phyloP scores from a whole-genome alignment of 2,329 filamentous ascomycete species.

The Colletotrichum sp. region DNA sequence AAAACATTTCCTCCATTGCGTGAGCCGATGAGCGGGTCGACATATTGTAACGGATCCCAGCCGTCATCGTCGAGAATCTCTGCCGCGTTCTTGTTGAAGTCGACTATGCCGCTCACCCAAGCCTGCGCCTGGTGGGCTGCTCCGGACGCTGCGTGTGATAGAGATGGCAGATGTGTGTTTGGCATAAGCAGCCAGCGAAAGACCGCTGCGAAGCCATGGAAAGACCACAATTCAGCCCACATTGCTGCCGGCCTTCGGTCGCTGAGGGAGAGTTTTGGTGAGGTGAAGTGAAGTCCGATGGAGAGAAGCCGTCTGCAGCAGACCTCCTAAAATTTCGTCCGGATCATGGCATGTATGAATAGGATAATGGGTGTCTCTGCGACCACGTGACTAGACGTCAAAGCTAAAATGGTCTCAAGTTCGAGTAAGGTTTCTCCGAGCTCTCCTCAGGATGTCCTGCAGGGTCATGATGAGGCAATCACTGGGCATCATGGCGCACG shows the following conservation, averaged over 20 bases:
- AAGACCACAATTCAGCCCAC: conserved; percentile 19
- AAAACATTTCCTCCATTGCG: conserved; percentile 49
- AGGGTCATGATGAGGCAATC: neutral
- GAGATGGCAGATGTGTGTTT: conserved; percentile 4
- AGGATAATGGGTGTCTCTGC: neutral
- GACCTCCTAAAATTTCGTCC: neutral
- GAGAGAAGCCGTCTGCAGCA: neutral
- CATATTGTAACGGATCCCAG: conserved; percentile 31
- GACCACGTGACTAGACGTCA: conserved; percentile 8
- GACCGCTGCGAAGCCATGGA: conserved; percentile 7
- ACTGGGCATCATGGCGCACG: conserved; percentile 1
- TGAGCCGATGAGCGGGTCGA: conserved; percentile 47
- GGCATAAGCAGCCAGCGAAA: conserved; percentile 20
- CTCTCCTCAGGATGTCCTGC: neutral
- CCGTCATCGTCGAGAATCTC: conserved; percentile 24
- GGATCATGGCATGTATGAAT: neutral
- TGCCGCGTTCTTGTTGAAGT: neutral
- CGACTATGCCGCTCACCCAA: conserved; percentile 2
- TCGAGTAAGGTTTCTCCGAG: neutral
- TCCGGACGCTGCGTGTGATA: neutral
- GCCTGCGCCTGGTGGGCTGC: neutral
- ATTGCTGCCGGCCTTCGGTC: neutral
- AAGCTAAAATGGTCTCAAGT: conserved; percentile 20
- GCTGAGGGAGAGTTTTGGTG: neutral
- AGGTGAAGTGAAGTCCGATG: neutral